Evolutionary conservation across 2,329 filamentous ascomycete genomes (phyloP), one percentile per base, ranked within the genome.

Genomic region (Cercospora sp.): DNA sequence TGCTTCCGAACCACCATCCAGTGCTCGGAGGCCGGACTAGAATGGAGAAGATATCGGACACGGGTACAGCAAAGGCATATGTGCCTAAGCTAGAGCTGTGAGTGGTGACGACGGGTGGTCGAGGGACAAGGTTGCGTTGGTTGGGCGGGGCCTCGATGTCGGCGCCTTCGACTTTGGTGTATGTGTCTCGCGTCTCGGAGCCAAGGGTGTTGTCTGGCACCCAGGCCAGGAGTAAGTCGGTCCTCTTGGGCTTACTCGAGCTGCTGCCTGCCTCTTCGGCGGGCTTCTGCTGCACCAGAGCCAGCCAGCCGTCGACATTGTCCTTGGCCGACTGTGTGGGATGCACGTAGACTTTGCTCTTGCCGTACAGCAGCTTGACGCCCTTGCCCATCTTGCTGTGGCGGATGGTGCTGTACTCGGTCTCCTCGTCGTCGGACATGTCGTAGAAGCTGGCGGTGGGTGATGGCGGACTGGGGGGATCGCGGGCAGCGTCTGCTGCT

Each of bases 331-430:
- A 96, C 0, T 94, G 91, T 0, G 93, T 93, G 1, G 95, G 95
- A 79, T 99, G 95, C 53, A 99, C 90, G 78, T 98, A 99, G 78
- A 99, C 95, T 86, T 98, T 99, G 90, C 93, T 97, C 83, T 99
- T 99, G 20, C 93, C 94, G 76, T 91, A 97, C 13, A 99, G 84
- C 33, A 99, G 84, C 82, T 98, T 99, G 57, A 99, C 95, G 1
- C 94, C 95, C 72, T 88, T 88, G 16, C 53, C 61, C 5, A 36
- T 69, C 51, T 87, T 88, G 3, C 88, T 87, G 77, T 96, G 92
- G 4, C 92, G 91, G 76, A 99, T 93, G 18, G 93, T 98, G 79
- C 96, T 92, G 82, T 99, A 99, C 55, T 92, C 95, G 73, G 91
- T 91, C 81, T 98, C 95, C 71, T 97, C 94, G 77, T 97, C 93